Evolutionary conservation across 805 yeast species (phyloP).

Genomic region (Kockiozyma suomiensis): DNA sequence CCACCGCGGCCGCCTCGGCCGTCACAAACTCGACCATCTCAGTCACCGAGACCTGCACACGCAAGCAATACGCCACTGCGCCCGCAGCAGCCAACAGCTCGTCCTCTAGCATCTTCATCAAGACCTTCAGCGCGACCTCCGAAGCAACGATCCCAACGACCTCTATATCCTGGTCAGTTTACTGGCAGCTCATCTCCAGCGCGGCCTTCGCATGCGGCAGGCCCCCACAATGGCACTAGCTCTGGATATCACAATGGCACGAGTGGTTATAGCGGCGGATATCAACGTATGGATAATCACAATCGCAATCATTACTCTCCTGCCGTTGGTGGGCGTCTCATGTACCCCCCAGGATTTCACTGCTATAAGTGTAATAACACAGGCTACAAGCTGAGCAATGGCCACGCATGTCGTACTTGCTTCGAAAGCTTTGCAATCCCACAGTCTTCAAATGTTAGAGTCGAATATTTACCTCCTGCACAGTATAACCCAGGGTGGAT

Average conservation of each 20-base stretch:
- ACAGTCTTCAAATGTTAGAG: slow-evolving; percentile 37
- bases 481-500: slow-evolving; percentile 36
- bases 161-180: too few relatives aligned
- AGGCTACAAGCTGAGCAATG: slow-evolving; percentile 63
- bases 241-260: not conserved
- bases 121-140: not conserved
- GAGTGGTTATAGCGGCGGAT: not conserved
- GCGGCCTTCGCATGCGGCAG: not conserved
- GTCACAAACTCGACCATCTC: not conserved
- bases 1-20: not conserved
- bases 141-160: not conserved
- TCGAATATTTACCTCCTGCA: slow-evolving; percentile 34
- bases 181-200: not conserved
- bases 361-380: slow-evolving; percentile 77
- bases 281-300: not conserved
- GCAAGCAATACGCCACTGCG: not conserved
- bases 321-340: slow-evolving; percentile 45
- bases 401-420: slow-evolving; percentile 68
- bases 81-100: not conserved
- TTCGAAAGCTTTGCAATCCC: slow-evolving; percentile 62
- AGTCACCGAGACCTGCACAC: not conserved
- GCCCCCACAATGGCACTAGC: not conserved
- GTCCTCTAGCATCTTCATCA: not conserved
- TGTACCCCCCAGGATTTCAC: slow-evolving; percentile 61
- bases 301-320: slow-evolving; percentile 8